Evolutionary conservation across 2,329 filamentous ascomycete species (phyloP), one percentile per base, ranked within the genome.

Genomic region (Fusarium sp.): DNA sequence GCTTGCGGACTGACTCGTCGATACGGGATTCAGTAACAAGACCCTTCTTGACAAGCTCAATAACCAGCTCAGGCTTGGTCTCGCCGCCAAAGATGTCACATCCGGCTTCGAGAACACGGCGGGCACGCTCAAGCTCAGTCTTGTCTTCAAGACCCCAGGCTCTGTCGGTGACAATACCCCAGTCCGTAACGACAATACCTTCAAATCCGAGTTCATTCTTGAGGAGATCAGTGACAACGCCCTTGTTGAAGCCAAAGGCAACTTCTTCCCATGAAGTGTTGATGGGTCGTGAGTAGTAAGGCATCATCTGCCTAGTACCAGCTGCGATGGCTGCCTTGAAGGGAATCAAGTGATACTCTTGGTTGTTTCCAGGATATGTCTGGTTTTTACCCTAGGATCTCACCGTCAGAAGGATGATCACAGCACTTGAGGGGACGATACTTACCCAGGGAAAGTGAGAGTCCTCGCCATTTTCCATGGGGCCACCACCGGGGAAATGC

Each of bases 11-110:
- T 0, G 84, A 86, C 9, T 75, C 54, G 52, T 87, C 81, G 6
- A 87, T 73, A 14, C 84, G 82, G 1, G 73, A 71, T 55, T 86
- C 83, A 9, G 78, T 66, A 1, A 69, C 40, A 21, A 70, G 14
- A 83, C 70, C n/a, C 75, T 71, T 26, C 79, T 81, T 46, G 79
- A 85, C 83, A 0, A 84, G 76, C 56, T 85, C 77, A 4, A 84
- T 70, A n/a, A 87, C 75, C 3, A 87, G 79, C 55, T 87, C 84
- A 0, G 83, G 65, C 51, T 69, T 77, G 2, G 79, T 68, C 69
- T 87, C 85, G 13, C 85, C 85, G 2, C 85, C 85, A 49, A 87
- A 81, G 58, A 86, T 84, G 60, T 87, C 85, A 34, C 81, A 82
- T 0, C 85, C 85, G 1, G 85, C 84, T 9, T 86, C 80, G 2